These are phyloP conservation scores for Papiliotrema fonsecae DNA, from an alignment of 1,284 basidiomycete genomes.

Conservation along the genomic window DNA sequence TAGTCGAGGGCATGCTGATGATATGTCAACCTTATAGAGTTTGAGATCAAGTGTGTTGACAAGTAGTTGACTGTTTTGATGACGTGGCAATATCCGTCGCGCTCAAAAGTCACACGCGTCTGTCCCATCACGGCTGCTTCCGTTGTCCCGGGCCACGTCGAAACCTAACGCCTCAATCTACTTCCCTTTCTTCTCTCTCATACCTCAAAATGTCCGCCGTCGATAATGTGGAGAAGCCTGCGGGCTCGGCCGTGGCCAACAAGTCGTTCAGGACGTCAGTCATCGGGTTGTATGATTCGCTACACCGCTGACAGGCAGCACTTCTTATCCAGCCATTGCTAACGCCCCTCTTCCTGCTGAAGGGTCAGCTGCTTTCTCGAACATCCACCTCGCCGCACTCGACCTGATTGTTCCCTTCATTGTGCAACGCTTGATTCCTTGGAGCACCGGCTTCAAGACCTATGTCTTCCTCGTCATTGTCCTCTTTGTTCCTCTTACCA, in stretches of 20 bases:
- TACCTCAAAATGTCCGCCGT: neutral
- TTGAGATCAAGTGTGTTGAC: too few species aligned
- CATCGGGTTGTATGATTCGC: neutral
- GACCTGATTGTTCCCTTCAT: conserved; percentile 74
- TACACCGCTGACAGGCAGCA: conserved; percentile 14
- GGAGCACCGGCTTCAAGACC: conserved; percentile 61
- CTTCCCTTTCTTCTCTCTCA: neutral
- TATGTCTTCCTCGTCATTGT: conserved; percentile 68
- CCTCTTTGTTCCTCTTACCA: conserved; percentile 68
- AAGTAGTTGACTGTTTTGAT: too few species aligned
- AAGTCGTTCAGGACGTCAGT: conserved; percentile 12
- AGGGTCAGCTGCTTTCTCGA: conserved; percentile 78
- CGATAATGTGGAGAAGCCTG: neutral
- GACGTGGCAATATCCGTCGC: too few species aligned
- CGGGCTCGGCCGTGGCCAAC: neutral
- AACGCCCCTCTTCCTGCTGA: conserved; percentile 85
- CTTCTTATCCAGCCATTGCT: conserved; percentile 43
- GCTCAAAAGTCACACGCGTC: neutral
- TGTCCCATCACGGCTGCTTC: neutral
- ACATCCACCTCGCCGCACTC: conserved; percentile 69
- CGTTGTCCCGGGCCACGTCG: neutral
- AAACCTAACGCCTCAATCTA: neutral
- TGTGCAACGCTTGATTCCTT: conserved; percentile 67
- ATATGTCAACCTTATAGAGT: too few species aligned
- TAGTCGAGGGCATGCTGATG: too few species aligned